These are phyloP conservation scores for Podochytrium sp. DNA, from an alignment of 192 early-diverging fungal genomes.

Conservation along the genomic window DNA sequence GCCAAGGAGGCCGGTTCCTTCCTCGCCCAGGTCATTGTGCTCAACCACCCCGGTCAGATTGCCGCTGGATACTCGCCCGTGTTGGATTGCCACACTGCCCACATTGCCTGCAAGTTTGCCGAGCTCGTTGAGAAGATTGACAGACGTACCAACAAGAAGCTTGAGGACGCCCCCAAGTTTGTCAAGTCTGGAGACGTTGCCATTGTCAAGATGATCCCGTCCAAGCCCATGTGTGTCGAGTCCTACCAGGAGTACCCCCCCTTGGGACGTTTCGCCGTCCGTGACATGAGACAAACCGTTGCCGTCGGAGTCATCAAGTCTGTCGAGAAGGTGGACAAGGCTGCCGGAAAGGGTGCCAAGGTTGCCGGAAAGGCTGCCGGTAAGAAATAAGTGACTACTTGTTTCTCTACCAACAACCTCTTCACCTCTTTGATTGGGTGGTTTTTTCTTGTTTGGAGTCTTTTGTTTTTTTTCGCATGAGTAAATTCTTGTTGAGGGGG, in stretches of 20 bases:
- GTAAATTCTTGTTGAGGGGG: too few relatives aligned
- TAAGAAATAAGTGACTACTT: conserved; percentile 22
- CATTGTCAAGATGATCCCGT: conserved; percentile 93
- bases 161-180: conserved; percentile 93
- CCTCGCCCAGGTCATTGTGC: conserved; percentile 93
- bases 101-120: conserved; percentile 94
- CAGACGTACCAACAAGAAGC: conserved; percentile 91
- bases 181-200: conserved; percentile 94
- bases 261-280: conserved; percentile 95
- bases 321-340: conserved; percentile 67
- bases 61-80: conserved; percentile 92
- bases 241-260: conserved; percentile 90
- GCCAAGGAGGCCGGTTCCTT: conserved; percentile 91
- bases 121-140: conserved; percentile 94
- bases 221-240: conserved; percentile 97
- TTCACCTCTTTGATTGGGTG: too few relatives aligned
- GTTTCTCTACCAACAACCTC: conserved; percentile 3
- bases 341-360: conserved; percentile 25
- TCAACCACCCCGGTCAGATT: conserved; percentile 97
- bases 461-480: too few relatives aligned
- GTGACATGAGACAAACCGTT: conserved; percentile 97
- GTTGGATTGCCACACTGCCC: conserved; percentile 94
- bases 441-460: too few relatives aligned
- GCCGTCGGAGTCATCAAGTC: conserved; percentile 96
- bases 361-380: conserved; percentile 31